Evolutionary conservation across 2,329 filamentous ascomycete species (phyloP), one percentile per base, ranked within the genome.

Genomic region (Tolypocladium inflatum): DNA sequence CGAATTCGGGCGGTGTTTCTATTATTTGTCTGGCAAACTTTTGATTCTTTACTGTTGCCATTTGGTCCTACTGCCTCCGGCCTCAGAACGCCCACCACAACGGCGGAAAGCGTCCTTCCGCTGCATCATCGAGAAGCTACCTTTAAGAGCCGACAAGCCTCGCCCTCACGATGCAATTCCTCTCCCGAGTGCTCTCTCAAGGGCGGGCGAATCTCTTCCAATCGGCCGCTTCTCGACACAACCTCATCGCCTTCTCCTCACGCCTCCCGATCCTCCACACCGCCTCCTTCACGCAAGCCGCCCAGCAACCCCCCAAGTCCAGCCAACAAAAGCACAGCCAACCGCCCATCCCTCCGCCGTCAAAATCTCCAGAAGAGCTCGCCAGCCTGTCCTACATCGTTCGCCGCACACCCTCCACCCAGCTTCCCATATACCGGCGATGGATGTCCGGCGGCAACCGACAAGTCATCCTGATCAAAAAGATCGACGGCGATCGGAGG

Each of bases 351-450:
- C 69, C 71, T 21, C 65, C 65, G 1, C 69, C 71, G 5, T 63
- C 68, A 11, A 71, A 70, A 57, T 66, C 70, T 0, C 54, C 60
- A 10, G 65, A 70, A 41, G 64, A 73, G 54, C 64, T 74, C 15
- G 61, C 62, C 15, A 55, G 62, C 15, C 59, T 64, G 30, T 80
- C 83, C 13, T 96, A 91, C 77, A 80, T 86, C 66, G 80, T 97
- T 63, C 78, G 78, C 55, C 87, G 91, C 61, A 93, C 90, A 3
- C 75, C 79, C 1, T 86, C 83, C 42, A 82, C 85, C 54, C 84
- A 90, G 63, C 76, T 94, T 3, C 85, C 90, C 30, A 82, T 97
- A 51, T 99, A 97, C 75, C 78, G 85, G 19, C 78, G 85, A 63
- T 77, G 75, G 63, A 92, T 90, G 76, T 80, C 84, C 15, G 91